These are phyloP conservation scores for Secale cereale DNA, from an alignment of 176 grass and related monocot genomes.

Conservation along the genomic window DNA sequence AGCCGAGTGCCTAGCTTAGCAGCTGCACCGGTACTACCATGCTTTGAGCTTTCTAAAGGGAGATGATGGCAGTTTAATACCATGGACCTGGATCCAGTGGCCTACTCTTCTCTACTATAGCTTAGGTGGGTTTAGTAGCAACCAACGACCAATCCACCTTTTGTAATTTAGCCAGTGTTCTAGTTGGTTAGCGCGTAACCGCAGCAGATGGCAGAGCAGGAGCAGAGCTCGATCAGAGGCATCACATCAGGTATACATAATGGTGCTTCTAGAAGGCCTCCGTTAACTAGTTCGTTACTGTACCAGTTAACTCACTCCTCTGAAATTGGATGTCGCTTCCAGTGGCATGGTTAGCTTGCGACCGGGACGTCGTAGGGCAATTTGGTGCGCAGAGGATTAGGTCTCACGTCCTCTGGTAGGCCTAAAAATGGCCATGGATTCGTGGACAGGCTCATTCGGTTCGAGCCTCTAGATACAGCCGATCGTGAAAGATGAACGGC, in stretches of 20 bases:
- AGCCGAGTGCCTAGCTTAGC: background rate
- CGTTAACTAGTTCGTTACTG: background rate
- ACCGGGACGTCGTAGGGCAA: slow-evolving; percentile 17
- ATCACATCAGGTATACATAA: background rate
- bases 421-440: background rate
- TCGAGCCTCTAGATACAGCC: background rate
- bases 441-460: background rate
- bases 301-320: background rate
- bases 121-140: background rate
- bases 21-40: background rate
- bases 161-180: background rate
- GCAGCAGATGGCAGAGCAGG: background rate
- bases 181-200: slow-evolving; percentile 2
- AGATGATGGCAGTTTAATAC: background rate
- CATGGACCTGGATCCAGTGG: background rate
- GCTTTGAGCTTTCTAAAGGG: background rate
- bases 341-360: background rate
- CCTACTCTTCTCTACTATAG: too few species aligned
- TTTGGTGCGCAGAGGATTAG: slow-evolving; percentile 1
- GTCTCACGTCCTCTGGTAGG: slow-evolving; percentile 10
- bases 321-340: background rate
- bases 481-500: slow-evolving; percentile 35
- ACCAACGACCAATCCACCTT: background rate
- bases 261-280: slow-evolving; percentile 23
- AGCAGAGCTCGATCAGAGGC: background rate